phyloP scores from a whole-genome alignment of 805 yeast species.

The Saturnispora ahearnii region DNA sequence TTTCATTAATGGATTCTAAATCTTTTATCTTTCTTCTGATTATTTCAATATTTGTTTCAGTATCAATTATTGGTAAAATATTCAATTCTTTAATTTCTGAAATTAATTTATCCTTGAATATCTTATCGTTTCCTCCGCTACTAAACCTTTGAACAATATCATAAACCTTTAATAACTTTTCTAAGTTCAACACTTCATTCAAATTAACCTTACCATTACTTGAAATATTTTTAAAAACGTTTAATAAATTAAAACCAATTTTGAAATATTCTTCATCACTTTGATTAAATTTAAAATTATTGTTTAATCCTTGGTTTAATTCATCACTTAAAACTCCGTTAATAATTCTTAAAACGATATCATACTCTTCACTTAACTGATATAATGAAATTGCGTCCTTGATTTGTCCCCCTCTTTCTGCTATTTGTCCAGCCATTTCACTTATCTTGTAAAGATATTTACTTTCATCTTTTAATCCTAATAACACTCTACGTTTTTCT shows the following conservation, averaged over 20 bases:
- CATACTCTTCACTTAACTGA: constrained; percentile 82
- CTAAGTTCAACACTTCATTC: constrained; percentile 54
- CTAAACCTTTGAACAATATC: constrained; percentile 64
- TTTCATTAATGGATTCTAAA: constrained; percentile 54
- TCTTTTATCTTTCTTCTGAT: constrained; percentile 63
- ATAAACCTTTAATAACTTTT: constrained; percentile 54
- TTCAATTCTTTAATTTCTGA: constrained; percentile 43
- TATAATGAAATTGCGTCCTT: constrained; percentile 79
- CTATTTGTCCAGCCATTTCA: constrained; percentile 75
- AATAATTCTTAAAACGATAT: constrained; percentile 65
- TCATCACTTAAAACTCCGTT: constrained; percentile 68
- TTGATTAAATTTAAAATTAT: constrained; percentile 14
- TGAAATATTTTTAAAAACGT: constrained; percentile 11
- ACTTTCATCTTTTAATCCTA: constrained; percentile 48
- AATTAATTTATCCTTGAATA: constrained; percentile 29
- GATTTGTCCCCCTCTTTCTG: constrained; percentile 85
- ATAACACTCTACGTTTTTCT: constrained; percentile 62
- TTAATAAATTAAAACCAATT: constrained; percentile 37
- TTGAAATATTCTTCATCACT: constrained; percentile 40
- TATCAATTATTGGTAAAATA: constrained; percentile 50
- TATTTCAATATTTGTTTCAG: constrained; percentile 33
- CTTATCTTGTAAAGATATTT: constrained; percentile 64
- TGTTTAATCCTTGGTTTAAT: background rate
- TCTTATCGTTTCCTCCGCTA: constrained; percentile 26
- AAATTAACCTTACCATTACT: constrained; percentile 9